Evolutionary conservation across 768 basidiomycete genomes (phyloP).

Genomic region (Gloeopeniophorella convolvens): DNA sequence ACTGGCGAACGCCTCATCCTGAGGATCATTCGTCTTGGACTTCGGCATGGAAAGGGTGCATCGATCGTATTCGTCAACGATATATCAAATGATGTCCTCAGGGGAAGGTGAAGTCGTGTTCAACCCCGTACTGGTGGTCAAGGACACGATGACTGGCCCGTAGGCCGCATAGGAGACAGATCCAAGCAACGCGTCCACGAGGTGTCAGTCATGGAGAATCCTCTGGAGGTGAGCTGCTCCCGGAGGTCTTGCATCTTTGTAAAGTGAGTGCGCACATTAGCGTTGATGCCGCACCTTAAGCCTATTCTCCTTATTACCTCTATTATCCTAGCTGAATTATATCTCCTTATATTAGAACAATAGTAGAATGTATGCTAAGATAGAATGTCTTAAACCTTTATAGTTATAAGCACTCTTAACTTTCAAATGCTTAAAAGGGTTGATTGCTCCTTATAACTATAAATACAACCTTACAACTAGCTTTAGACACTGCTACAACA

Average conservation of each 20-base stretch:
- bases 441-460: too few species aligned
- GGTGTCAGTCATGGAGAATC: constrained; percentile 26
- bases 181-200: constrained; percentile 29
- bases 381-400: too few species aligned
- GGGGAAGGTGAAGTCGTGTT: constrained; percentile 21
- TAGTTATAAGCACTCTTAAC: too few species aligned
- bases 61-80: constrained; percentile 25
- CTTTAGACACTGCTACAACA: too few species aligned
- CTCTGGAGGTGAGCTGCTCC: constrained; percentile 32
- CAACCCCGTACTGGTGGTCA: constrained; percentile 25
- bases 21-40: not conserved
- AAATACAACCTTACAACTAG: too few species aligned
- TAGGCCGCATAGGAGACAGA: constrained; percentile 33
- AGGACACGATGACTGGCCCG: constrained; percentile 28
- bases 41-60: not conserved
- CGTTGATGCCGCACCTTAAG: constrained; percentile 26
- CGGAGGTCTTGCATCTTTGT: constrained; percentile 26
- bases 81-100: constrained; percentile 20
- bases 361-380: too few species aligned
- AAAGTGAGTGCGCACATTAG: constrained; percentile 30
- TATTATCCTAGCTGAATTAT: too few species aligned
- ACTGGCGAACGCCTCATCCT: not conserved
- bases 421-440: too few species aligned
- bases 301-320: too few species aligned
- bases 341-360: too few species aligned